phyloP scores from a whole-genome alignment of 2,329 filamentous ascomycete genomes.

The Achaetomium macrosporum region DNA sequence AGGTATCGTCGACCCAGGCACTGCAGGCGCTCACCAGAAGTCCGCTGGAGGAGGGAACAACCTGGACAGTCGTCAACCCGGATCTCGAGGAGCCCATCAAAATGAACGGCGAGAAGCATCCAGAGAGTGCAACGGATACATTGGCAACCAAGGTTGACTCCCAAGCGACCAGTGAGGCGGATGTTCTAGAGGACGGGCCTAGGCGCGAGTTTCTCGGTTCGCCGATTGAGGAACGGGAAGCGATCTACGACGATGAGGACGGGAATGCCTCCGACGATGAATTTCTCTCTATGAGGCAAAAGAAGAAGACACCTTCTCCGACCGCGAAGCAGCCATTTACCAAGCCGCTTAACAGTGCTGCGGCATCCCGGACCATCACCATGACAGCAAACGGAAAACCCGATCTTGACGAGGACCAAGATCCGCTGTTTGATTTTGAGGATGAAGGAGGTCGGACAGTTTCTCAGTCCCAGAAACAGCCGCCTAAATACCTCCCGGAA shows the following conservation, averaged over 20 bases:
- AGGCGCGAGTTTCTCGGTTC: slow-evolving; percentile 8
- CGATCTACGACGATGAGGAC: slow-evolving; percentile 15
- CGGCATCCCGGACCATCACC: not conserved
- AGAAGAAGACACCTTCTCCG: slow-evolving; percentile 18
- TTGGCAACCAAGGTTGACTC: slow-evolving; percentile 10
- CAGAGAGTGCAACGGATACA: not conserved
- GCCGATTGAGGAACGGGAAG: slow-evolving; percentile 13
- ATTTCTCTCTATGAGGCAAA: slow-evolving; percentile 24
- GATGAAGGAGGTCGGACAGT: slow-evolving; percentile 8
- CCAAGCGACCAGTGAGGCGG: slow-evolving; percentile 7
- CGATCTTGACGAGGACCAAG: slow-evolving; percentile 7
- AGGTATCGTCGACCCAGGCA: slow-evolving; percentile 35
- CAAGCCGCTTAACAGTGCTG: not conserved
- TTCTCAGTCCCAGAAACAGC: not conserved
- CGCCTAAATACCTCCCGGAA: slow-evolving; percentile 20
- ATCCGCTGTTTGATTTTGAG: slow-evolving; percentile 23
- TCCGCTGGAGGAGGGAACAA: slow-evolving; percentile 31
- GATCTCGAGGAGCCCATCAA: slow-evolving; percentile 16
- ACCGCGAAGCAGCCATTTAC: slow-evolving; percentile 1
- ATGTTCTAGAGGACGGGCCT: not conserved
- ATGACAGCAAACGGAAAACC: not conserved
- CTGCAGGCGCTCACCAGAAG: slow-evolving; percentile 32
- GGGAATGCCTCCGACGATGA: slow-evolving; percentile 20
- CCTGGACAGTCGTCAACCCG: slow-evolving; percentile 32
- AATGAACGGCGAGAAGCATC: slow-evolving; percentile 16